These are phyloP conservation scores for Chlamydomonas schloesseri DNA, from an alignment of 139 green algal genomes.

Conservation along the genomic window DNA sequence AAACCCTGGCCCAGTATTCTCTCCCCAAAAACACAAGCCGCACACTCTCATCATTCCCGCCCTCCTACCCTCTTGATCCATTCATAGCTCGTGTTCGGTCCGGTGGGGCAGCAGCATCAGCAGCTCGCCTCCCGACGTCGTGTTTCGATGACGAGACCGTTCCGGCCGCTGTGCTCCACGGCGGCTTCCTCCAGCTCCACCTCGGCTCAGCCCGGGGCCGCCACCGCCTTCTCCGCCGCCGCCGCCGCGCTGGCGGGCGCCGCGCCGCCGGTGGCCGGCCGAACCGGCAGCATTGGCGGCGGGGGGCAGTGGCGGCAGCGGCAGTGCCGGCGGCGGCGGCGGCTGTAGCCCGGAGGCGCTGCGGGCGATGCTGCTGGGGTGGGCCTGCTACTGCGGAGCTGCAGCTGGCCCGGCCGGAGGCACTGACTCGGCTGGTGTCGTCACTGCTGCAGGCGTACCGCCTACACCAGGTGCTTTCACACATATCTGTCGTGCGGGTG, in stretches of 20 bases:
- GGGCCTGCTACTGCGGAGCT: not conserved
- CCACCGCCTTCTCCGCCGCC: too few species aligned
- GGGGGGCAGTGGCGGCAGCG: too few species aligned
- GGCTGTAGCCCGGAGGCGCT: not conserved
- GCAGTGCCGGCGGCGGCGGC: too few species aligned
- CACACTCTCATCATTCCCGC: not conserved
- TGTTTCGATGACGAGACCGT: conserved; percentile 30
- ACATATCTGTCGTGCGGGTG: too few species aligned
- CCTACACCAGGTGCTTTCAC: not conserved
- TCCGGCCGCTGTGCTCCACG: not conserved
- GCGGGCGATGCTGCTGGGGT: not conserved
- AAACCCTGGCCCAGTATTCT: too few species aligned
- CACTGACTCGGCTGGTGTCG: not conserved
- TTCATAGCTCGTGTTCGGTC: not conserved
- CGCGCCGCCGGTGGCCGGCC: too few species aligned
- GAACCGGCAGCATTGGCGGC: too few species aligned
- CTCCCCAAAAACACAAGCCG: too few species aligned
- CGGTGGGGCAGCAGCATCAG: not conserved
- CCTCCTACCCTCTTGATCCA: not conserved
- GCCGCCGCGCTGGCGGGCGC: too few species aligned
- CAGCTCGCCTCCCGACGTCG: not conserved
- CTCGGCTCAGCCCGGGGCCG: not conserved
- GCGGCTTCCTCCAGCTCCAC: not conserved
- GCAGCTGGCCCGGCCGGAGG: not conserved
- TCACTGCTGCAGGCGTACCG: conserved; percentile 21